Percentiles rank a stretch among this genome's conserved stretches.
Evolutionary conservation across 2,329 filamentous ascomycete species (phyloP).

Genomic region (Colletotrichum sp.): DNA sequence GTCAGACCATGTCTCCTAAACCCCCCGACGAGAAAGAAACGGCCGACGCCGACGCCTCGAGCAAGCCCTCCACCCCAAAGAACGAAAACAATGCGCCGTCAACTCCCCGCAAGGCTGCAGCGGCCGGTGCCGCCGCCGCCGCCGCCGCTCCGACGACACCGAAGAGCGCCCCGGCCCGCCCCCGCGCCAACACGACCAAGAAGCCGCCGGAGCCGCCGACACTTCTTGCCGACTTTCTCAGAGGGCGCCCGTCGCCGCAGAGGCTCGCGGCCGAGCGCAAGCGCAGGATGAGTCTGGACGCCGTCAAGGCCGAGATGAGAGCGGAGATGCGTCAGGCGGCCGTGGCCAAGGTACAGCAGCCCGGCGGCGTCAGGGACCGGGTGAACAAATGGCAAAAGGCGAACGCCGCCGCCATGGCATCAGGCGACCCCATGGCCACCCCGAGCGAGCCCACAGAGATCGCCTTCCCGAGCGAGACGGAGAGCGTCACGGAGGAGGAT

Average conservation of each 20-base stretch:
- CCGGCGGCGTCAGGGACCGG: conserved; percentile 75
- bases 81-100: conserved; percentile 3
- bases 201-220: conserved; percentile 48
- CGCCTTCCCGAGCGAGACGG: conserved; percentile 63
- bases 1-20: conserved; percentile 22
- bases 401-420: conserved; percentile 69
- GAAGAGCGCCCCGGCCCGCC: conserved; percentile 47
- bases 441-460: conserved; percentile 67
- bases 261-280: conserved; percentile 56
- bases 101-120: conserved; percentile 7
- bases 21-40: conserved; percentile 20
- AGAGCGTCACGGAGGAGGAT: conserved; percentile 67
- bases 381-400: conserved; percentile 86
- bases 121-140: neutral
- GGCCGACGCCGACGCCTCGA: neutral
- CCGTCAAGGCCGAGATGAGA: conserved; percentile 57
- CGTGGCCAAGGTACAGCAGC: conserved; percentile 65
- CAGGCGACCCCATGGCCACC: conserved; percentile 55
- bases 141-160: conserved; percentile 31
- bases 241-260: conserved; percentile 61
- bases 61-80: conserved; percentile 6
- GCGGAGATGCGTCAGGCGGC: conserved; percentile 63
- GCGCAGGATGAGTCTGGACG: conserved; percentile 57
- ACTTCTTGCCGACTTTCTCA: conserved; percentile 61
- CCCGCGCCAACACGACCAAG: conserved; percentile 43